phyloP scores from a whole-genome alignment of 768 basidiomycete genomes.

The Xerocomus potaroensis region DNA sequence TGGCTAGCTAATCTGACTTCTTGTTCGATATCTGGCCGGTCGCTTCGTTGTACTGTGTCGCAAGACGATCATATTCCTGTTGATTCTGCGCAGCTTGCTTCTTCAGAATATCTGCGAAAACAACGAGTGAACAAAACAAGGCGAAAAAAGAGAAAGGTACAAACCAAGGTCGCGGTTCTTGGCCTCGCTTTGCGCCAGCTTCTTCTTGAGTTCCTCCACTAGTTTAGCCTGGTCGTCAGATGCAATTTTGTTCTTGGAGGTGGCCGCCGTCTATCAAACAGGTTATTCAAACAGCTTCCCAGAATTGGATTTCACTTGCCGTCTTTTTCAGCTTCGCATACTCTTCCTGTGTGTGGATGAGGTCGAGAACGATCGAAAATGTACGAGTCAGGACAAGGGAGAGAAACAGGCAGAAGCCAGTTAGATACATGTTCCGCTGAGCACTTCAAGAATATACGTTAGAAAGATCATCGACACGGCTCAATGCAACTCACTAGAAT shows the following conservation, averaged over 20 bases:
- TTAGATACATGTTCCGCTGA: conserved; percentile 89
- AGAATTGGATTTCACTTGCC: conserved; percentile 19
- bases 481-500: conserved; percentile 66
- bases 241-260: conserved; percentile 27
- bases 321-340: conserved; percentile 76
- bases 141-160: conserved; percentile 10
- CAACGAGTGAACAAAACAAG: background rate
- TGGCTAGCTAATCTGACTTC: conserved; percentile 48
- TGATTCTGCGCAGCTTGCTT: conserved; percentile 78
- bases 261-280: conserved; percentile 30
- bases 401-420: conserved; percentile 92
- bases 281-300: background rate
- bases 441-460: conserved; percentile 42
- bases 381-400: conserved; percentile 91
- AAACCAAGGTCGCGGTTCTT: conserved; percentile 65
- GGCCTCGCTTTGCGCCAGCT: conserved; percentile 52
- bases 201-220: conserved; percentile 64
- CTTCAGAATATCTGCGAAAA: conserved; percentile 62
- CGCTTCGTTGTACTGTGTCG: conserved; percentile 68
- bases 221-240: conserved; percentile 32
- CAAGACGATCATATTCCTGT: conserved; percentile 77
- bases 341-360: conserved; percentile 86
- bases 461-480: background rate
- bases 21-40: conserved; percentile 62
- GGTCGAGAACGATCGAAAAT: conserved; percentile 88